These are phyloP conservation scores for Alternaria conjuncta DNA, from an alignment of 2,329 filamentous ascomycete species.

Conservation along the genomic window DNA sequence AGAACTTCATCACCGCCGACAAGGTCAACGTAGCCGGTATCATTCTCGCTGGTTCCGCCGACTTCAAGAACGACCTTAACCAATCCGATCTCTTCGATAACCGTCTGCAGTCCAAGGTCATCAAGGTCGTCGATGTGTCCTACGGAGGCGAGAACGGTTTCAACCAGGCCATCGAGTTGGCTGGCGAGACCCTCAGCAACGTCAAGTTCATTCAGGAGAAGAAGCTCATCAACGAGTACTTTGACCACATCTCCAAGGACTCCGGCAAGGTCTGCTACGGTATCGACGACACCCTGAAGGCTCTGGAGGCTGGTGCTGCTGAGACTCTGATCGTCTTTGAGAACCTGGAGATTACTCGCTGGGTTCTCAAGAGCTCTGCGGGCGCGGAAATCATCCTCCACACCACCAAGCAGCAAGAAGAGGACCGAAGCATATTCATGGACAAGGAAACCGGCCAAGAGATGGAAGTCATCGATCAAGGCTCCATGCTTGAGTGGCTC, in stretches of 20 bases:
- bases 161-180: constrained; percentile 97
- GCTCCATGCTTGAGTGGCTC: constrained; percentile 98
- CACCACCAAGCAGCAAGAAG: constrained; percentile 85
- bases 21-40: constrained; percentile 97
- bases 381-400: constrained; percentile 79
- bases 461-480: constrained; percentile 90
- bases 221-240: constrained; percentile 99
- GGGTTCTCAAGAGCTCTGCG: constrained; percentile 80
- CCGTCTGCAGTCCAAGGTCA: constrained; percentile 91
- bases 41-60: constrained; percentile 94
- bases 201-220: constrained; percentile 99
- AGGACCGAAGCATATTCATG: constrained; percentile 82
- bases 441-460: constrained; percentile 96
- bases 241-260: constrained; percentile 98
- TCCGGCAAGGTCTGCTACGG: constrained; percentile 97
- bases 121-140: constrained; percentile 98
- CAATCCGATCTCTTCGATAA: constrained; percentile 96
- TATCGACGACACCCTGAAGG: constrained; percentile 96
- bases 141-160: constrained; percentile 99
- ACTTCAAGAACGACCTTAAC: constrained; percentile 99
- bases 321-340: constrained; percentile 97
- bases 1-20: constrained; percentile 98
- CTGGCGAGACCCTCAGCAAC: constrained; percentile 93
- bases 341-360: constrained; percentile 94
- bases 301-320: constrained; percentile 90